These are phyloP conservation scores for Boletus mariae DNA, from an alignment of 1,284 basidiomycete genomes.

Conservation along the genomic window DNA sequence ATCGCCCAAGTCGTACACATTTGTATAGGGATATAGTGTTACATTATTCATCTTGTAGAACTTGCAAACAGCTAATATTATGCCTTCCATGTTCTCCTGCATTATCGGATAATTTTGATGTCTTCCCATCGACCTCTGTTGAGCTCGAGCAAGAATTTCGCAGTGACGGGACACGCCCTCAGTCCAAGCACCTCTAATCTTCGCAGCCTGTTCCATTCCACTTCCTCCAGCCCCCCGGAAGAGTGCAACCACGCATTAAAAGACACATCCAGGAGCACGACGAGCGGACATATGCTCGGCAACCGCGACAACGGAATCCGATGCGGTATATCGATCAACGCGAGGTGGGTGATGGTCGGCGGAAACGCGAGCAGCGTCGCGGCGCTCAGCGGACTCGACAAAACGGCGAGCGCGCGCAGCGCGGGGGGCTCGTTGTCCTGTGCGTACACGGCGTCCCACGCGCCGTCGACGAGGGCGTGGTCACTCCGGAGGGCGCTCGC, in stretches of 20 bases:
- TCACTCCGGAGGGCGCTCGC: conserved; percentile 39
- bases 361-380: conserved; percentile 48
- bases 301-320: conserved; percentile 51
- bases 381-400: conserved; percentile 34
- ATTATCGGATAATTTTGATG: conserved; percentile 45
- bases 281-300: conserved; percentile 55
- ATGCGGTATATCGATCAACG: conserved; percentile 45
- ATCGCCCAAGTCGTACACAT: conserved; percentile 12
- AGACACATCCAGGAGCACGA: conserved; percentile 63
- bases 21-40: conserved; percentile 20
- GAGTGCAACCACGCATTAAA: conserved; percentile 60
- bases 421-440: conserved; percentile 24
- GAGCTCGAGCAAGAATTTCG: conserved; percentile 40
- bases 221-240: conserved; percentile 36
- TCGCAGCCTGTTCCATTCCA: conserved; percentile 55
- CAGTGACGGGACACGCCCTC: conserved; percentile 46
- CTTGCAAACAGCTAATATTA: conserved; percentile 2
- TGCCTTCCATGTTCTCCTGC: neutral
- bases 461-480: neutral
- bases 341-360: conserved; percentile 54
- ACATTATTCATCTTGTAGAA: conserved; percentile 22
- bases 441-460: conserved; percentile 22
- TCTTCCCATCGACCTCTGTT: conserved; percentile 64
- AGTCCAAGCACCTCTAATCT: conserved; percentile 51
- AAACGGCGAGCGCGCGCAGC: conserved; percentile 40